Conservation (phyloP, 2,329 filamentous ascomycete genomes). For the Penicillium verrucosum region DNA sequence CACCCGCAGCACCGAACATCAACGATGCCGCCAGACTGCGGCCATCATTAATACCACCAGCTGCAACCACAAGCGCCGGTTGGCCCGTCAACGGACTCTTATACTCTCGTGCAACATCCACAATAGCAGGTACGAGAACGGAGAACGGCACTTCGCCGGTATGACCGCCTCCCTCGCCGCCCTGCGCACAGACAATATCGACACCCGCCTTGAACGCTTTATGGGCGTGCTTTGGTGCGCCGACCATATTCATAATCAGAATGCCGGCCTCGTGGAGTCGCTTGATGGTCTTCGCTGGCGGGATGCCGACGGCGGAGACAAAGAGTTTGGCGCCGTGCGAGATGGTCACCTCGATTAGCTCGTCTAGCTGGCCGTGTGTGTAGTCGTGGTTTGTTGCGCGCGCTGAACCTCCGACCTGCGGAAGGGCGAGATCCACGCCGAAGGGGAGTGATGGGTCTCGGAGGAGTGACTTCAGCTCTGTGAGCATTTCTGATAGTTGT, state of each 20-base stretch:
- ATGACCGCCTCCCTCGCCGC: constrained; percentile 89
- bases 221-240: constrained; percentile 82
- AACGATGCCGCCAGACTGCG: constrained; percentile 74
- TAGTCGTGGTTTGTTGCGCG: constrained; percentile 95
- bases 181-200: constrained; percentile 88
- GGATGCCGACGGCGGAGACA: constrained; percentile 83
- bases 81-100: constrained; percentile 66
- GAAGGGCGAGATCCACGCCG: constrained; percentile 85
- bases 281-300: constrained; percentile 69
- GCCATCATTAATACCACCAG: constrained; percentile 82
- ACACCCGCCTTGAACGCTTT: constrained; percentile 85
- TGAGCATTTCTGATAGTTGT: constrained; percentile 74
- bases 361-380: constrained; percentile 81
- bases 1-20: constrained; percentile 83
- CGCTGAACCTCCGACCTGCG: constrained; percentile 78
- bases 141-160: constrained; percentile 82
- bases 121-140: constrained; percentile 83
- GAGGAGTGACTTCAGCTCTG: constrained; percentile 78
- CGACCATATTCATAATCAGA: constrained; percentile 96
- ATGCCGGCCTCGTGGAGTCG: constrained; percentile 75
- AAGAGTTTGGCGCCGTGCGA: constrained; percentile 80
- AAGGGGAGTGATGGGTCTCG: constrained; percentile 69
- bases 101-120: constrained; percentile 75
- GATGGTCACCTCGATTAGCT: constrained; percentile 82
- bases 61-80: constrained; percentile 77